Base-by-base conservation (phyloP, 108 stramenopile genomes). In the Cyclotella baltica region DNA sequence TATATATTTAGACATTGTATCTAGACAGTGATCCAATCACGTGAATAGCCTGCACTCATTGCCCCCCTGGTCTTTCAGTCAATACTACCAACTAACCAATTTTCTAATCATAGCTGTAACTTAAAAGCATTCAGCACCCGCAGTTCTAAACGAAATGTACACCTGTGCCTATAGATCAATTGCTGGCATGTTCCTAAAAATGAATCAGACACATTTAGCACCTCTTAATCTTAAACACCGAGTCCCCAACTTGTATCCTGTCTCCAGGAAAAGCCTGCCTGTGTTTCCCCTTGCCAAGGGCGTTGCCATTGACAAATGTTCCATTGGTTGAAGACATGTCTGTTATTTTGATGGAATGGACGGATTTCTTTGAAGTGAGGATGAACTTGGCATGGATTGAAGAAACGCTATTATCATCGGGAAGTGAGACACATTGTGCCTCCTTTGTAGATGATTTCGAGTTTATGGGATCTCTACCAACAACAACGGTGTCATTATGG, bases 221-320 rank as follows among this genome's bases (percentile, higher is more conserved):
- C 69, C 38, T 64, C 38, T 57, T 72, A 25, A 83, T 71, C 36
- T 73, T 23, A 27, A 85, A 62, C 4, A 59, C 30, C 0, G 88
- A 71, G 1, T 76, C 68, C 4, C 92, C 92, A n/a, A 92, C 59
- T 22, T 47, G 66, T 46, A 92, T 89, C 40, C 62, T 83, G 63
- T 87, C 85, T 36, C 83, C 85, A 67, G 83, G 61, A 61, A 92
- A 92, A 0, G 85, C 89, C 31, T 86, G 83, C 34, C 62, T 79
- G 36, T 75, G 79, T 48, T 85, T 87, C 5, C 87, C 87, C 23
- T 53, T 77, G 8, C 67, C 58, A 46, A 92, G 56, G 16, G 34
- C 25, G n/a, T 47, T 62, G n/a, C 72, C 63, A 47, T 88, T 88
- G 58, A 92, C 81, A 43, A 78, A 63, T n/a, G 89, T 89, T 10